Evolutionary conservation across 768 basidiomycete species (phyloP).

Genomic region (Cyclocybe aegerita): DNA sequence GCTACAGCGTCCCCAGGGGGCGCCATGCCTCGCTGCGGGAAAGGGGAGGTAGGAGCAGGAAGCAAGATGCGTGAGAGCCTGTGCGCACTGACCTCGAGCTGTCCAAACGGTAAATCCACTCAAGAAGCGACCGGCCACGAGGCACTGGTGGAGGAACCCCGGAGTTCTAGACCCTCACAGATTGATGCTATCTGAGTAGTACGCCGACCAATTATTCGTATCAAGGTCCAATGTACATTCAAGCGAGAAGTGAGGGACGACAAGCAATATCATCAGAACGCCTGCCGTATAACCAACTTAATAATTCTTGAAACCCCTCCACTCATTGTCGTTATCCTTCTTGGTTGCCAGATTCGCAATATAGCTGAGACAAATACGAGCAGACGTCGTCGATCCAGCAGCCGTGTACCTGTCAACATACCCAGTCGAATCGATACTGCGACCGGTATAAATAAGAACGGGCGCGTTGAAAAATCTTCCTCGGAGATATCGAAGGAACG

Average conservation of each 20-base stretch:
- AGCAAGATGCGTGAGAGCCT: not conserved
- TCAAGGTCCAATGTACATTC: not conserved
- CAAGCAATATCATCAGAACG: too few species aligned
- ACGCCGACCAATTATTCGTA: too few species aligned
- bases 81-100: too few species aligned
- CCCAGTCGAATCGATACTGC: not conserved
- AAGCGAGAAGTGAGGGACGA: not conserved
- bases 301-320: slow-evolving; percentile 6
- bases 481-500: not conserved
- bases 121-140: too few species aligned
- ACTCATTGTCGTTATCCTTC: slow-evolving; percentile 2
- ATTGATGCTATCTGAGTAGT: too few species aligned
- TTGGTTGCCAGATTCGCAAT: slow-evolving; percentile 1
- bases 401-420: not conserved
- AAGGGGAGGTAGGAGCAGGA: not conserved
- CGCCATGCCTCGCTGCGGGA: not conserved
- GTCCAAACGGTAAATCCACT: too few species aligned
- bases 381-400: slow-evolving; percentile 1
- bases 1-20: not conserved
- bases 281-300: not conserved
- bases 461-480: not conserved
- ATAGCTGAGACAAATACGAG: not conserved
- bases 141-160: too few species aligned
- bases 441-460: not conserved
- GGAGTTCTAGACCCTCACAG: too few species aligned